Evolutionary conservation across 2,329 filamentous ascomycete species (phyloP).

Genomic region (Ascosphaera apis): DNA sequence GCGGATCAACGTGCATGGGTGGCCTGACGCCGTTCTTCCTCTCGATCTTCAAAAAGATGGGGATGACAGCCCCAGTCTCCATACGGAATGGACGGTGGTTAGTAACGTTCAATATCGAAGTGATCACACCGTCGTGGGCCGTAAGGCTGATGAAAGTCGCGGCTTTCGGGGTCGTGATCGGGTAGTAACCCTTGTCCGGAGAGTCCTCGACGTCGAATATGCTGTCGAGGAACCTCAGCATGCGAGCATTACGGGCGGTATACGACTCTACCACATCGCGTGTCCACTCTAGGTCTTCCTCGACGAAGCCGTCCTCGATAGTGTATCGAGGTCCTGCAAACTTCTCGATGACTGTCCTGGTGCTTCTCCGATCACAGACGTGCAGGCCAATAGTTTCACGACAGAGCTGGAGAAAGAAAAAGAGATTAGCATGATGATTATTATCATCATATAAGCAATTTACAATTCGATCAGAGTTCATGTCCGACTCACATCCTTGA

Average conservation of each 20-base stretch:
- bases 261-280: constrained; percentile 25
- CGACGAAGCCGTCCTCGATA: constrained; percentile 30
- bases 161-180: constrained; percentile 14
- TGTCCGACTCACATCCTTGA: constrained; percentile 27
- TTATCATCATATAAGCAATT: no score
- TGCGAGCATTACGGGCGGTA: constrained; percentile 24
- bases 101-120: constrained; percentile 24
- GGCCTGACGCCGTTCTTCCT: constrained; percentile 7
- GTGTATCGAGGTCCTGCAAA: constrained; percentile 25
- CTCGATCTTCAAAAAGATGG: constrained; percentile 25
- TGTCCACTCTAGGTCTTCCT: constrained; percentile 31
- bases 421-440: no score
- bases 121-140: constrained; percentile 35
- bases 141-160: constrained; percentile 30
- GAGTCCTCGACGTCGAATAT: constrained; percentile 21
- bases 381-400: constrained; percentile 37
- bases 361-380: constrained; percentile 35
- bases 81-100: constrained; percentile 25
- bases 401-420: constrained; percentile 21
- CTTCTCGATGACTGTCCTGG: constrained; percentile 22
- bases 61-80: constrained; percentile 28
- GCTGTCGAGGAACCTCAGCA: constrained; percentile 26
- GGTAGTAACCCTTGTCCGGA: not conserved
- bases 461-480: no score
- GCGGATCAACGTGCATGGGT: constrained; percentile 9